phyloP scores from a whole-genome alignment of 768 basidiomycete species.

The Tulasnella sp. region DNA sequence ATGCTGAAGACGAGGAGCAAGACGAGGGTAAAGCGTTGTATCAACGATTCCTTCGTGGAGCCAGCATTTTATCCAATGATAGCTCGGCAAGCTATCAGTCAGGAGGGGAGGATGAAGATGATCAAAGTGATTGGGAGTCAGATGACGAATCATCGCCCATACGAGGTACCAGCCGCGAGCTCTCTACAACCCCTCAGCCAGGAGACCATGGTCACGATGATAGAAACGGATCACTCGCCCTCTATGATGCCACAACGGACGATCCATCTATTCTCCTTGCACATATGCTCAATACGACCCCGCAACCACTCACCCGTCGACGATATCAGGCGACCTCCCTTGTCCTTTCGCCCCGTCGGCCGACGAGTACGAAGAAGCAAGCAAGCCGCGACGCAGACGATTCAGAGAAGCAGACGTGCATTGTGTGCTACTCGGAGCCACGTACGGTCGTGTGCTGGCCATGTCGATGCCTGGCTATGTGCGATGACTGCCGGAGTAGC shows the following conservation, averaged over 20 bases:
- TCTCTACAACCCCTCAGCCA: neutral
- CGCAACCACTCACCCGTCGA: neutral
- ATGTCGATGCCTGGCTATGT: slow-evolving; percentile 2
- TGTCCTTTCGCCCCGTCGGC: neutral
- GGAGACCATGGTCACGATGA: neutral
- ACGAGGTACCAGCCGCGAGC: neutral
- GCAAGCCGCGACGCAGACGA: neutral
- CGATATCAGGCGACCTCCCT: neutral
- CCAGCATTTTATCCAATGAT: neutral
- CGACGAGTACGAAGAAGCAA: neutral
- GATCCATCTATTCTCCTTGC: slow-evolving; percentile 3
- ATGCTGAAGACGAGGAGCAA: neutral
- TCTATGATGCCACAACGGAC: neutral
- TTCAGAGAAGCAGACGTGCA: slow-evolving; percentile 5
- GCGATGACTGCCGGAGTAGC: slow-evolving; percentile 4
- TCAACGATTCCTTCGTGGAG: neutral
- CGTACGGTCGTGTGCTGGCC: slow-evolving; percentile 8
- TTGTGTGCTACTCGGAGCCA: slow-evolving; percentile 5
- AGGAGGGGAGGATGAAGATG: neutral
- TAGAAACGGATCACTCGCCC: neutral
- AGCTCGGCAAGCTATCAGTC: no score
- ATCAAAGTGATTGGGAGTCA: neutral
- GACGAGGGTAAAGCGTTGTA: neutral
- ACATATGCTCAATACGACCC: neutral
- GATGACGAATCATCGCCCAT: neutral